Evolutionary conservation across 2,329 filamentous ascomycete genomes (phyloP).

Genomic region (Pseudocercospora fuligena): DNA sequence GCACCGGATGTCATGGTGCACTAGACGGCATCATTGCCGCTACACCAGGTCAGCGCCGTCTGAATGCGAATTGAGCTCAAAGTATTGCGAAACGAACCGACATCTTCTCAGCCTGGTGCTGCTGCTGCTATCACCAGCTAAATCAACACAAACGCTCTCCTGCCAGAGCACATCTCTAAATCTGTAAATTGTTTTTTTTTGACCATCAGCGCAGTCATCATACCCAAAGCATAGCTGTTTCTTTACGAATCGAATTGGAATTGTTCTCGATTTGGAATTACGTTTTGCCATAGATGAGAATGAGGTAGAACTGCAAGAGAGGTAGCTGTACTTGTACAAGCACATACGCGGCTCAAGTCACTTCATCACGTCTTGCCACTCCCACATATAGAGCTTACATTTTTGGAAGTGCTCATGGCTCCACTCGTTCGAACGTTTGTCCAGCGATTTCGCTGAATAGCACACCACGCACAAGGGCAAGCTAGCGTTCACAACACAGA

Average conservation of each 20-base stretch:
- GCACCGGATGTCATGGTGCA: slow-evolving; percentile 25
- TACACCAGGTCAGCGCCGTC: not conserved
- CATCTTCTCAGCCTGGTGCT: not conserved
- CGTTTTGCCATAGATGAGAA: not conserved
- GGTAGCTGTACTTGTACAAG: too few species aligned
- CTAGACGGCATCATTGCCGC: slow-evolving; percentile 19
- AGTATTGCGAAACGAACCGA: not conserved
- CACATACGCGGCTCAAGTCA: too few species aligned
- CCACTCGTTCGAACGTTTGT: too few species aligned
- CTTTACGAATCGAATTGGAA: not conserved
- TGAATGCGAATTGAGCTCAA: not conserved
- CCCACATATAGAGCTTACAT: too few species aligned
- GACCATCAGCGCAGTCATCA: not conserved
- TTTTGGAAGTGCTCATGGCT: too few species aligned
- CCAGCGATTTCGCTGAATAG: too few species aligned
- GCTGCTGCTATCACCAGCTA: not conserved
- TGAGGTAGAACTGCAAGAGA: not conserved
- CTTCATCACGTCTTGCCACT: too few species aligned
- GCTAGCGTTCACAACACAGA: too few species aligned
- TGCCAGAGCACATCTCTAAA: not conserved
- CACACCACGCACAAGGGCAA: too few species aligned
- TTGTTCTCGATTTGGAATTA: not conserved
- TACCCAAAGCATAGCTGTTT: not conserved
- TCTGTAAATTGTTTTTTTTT: not conserved
- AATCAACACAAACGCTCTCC: not conserved